A percentile compares a stretch with the other conserved stretches of the same genome.
phyloP scores from a whole-genome alignment of 176 grass and related monocot genomes.

The Poa annua region DNA sequence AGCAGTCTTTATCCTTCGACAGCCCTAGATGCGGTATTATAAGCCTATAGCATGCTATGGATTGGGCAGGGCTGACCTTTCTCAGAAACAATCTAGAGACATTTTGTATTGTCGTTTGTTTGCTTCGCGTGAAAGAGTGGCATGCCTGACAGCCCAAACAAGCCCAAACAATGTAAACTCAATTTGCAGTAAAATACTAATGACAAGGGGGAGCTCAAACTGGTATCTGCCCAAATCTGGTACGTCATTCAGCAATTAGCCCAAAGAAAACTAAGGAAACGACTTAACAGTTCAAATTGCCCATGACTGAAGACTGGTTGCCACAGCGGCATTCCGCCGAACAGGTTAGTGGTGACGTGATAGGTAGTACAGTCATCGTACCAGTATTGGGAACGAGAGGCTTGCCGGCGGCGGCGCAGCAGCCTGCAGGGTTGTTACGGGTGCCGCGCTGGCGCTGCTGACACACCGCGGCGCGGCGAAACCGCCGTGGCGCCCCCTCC shows the following conservation, averaged over 20 bases:
- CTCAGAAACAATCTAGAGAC: background rate
- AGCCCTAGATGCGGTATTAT: background rate
- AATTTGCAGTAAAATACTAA: background rate
- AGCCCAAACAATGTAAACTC: too few species aligned
- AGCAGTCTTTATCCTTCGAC: background rate
- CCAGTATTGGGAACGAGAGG: constrained; percentile 36
- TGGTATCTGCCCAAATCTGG: background rate
- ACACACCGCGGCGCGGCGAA: background rate
- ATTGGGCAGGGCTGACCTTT: background rate
- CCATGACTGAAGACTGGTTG: background rate
- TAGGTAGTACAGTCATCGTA: background rate
- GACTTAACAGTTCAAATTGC: background rate
- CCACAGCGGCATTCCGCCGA: constrained; percentile 23
- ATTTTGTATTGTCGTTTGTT: background rate
- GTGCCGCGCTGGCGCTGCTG: constrained; percentile 19
- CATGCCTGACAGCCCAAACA: background rate
- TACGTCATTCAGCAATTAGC: background rate
- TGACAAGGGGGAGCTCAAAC: background rate
- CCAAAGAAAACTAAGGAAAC: background rate
- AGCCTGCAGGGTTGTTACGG: background rate
- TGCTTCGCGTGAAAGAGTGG: background rate
- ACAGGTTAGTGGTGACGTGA: background rate
- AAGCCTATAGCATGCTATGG: background rate
- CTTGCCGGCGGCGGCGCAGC: background rate
- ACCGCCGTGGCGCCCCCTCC: background rate